phyloP scores from a whole-genome alignment of 2,329 filamentous ascomycete species.

The Epichloe festucae region DNA sequence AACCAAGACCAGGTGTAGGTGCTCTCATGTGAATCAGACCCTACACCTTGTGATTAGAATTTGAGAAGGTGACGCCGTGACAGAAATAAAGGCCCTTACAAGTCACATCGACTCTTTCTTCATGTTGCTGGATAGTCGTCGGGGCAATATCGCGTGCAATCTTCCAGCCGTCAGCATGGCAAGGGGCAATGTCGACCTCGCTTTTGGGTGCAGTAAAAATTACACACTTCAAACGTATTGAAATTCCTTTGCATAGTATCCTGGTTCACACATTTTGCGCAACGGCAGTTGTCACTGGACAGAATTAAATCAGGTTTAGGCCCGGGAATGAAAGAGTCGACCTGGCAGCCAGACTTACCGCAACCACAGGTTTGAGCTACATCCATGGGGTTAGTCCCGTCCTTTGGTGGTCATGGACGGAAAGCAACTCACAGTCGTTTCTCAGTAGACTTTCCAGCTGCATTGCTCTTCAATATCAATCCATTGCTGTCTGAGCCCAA shows the following conservation, averaged over 20 bases:
- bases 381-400: background rate
- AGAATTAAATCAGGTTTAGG: slow-evolving; percentile 8
- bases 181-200: background rate
- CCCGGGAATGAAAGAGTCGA: background rate
- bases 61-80: background rate
- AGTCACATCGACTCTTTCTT: slow-evolving; percentile 19
- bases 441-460: background rate
- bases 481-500: slow-evolving; percentile 4
- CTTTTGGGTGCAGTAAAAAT: background rate
- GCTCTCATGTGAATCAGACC: slow-evolving; percentile 58
- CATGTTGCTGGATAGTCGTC: slow-evolving; percentile 14
- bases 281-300: slow-evolving; percentile 29
- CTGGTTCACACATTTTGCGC: slow-evolving; percentile 26
- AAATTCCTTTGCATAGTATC: slow-evolving; percentile 30
- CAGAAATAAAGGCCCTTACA: slow-evolving; percentile 14
- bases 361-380: slow-evolving; percentile 12
- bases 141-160: slow-evolving; percentile 19
- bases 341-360: slow-evolving; percentile 7
- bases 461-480: slow-evolving; percentile 4
- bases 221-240: slow-evolving; percentile 25
- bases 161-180: slow-evolving; percentile 11
- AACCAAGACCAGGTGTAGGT: slow-evolving; percentile 48
- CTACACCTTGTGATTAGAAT: slow-evolving; percentile 25
- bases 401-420: background rate
- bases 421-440: slow-evolving; percentile 6